Percentiles rank a stretch among this genome's conserved stretches.
Evolutionary conservation across 176 grass and related monocot species (phyloP).

Genomic region (Cocos nucifera): DNA sequence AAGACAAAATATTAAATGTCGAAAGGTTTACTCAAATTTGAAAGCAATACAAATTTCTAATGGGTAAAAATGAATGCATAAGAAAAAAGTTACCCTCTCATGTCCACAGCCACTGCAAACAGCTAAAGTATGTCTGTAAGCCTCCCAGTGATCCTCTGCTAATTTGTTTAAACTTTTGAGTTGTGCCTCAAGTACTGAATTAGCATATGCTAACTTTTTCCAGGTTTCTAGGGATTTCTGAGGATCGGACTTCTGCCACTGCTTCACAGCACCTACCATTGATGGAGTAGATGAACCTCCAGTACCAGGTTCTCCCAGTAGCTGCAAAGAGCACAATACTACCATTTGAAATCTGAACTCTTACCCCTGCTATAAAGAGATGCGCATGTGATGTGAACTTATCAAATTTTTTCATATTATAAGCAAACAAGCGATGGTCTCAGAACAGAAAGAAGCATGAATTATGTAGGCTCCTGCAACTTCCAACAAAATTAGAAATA

Average conservation of each 20-base stretch:
- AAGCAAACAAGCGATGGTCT: too few relatives aligned
- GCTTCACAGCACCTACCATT: constrained; percentile 86
- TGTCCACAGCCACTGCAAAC: constrained; percentile 43
- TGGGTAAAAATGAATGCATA: not conserved
- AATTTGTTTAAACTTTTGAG: constrained; percentile 56
- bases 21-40: too few relatives aligned
- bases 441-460: too few relatives aligned
- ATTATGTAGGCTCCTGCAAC: too few relatives aligned
- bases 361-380: too few relatives aligned
- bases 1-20: too few relatives aligned
- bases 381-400: too few relatives aligned
- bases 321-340: constrained; percentile 23
- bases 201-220: constrained; percentile 52
- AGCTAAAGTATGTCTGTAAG: constrained; percentile 41
- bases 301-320: constrained; percentile 83
- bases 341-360: not conserved
- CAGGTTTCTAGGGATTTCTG: constrained; percentile 74
- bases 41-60: too few relatives aligned
- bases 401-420: too few relatives aligned
- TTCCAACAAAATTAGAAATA: too few relatives aligned
- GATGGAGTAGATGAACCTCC: constrained; percentile 96
- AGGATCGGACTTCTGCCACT: constrained; percentile 74
- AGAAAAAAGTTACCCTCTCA: constrained; percentile 43
- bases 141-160: constrained; percentile 45
- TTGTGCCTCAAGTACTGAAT: constrained; percentile 58